Base-by-base conservation (phyloP, 2,329 filamentous ascomycete genomes). In the Nigrospora osmanthi region DNA sequence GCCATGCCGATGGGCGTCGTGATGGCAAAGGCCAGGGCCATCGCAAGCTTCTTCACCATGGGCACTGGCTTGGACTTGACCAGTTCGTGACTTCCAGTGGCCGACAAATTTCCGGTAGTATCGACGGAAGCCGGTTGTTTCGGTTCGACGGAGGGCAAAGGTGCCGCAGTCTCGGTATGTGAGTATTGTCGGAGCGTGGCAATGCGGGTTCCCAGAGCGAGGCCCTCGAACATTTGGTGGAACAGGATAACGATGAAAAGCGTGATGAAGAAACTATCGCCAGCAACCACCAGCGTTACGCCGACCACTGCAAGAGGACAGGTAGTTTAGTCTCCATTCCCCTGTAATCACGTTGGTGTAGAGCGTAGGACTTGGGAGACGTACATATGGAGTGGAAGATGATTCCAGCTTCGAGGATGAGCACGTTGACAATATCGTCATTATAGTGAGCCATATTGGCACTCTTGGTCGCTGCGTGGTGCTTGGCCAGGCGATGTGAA, bases 1-100 rank as follows among this genome's bases (percentile, higher is more conserved):
- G 81, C 84, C 85, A 90, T 90, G 11, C 86, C 87, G 30, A 88
- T 67, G 0, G 86, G 86, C 0, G 86, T 90, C 44, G 87, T 80
- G 23, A 89, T 66, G 0, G 83, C 76, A 54, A 89, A 90, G 0
- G 74, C 70, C 2, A 62, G 52, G 0, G 76, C 84, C 66, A 90
- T 80, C 12, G 78, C 49, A 3, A 81, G 63, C 58, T 88, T 85
- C 49, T 70, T 70, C 47, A 53, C 52, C 56, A 71, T 60, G 10
- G 66, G 59, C 30, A 74, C 52, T 14, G 42, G 34, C 12, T 53
- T 42, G 6, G 49, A 40, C 36, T 46, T 43, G 34, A 35, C 34
- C 34, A 35, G 6, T 16, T 37, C 36, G 38, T 45, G 42, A 14
- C 49, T 43, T 5, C 19, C 19, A 4, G 47, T 13, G 2, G 47